A percentile compares a stretch with the other conserved stretches of the same genome.
phyloP scores from a whole-genome alignment of 176 grass and related monocot species.

The Pontederia paniculata region DNA sequence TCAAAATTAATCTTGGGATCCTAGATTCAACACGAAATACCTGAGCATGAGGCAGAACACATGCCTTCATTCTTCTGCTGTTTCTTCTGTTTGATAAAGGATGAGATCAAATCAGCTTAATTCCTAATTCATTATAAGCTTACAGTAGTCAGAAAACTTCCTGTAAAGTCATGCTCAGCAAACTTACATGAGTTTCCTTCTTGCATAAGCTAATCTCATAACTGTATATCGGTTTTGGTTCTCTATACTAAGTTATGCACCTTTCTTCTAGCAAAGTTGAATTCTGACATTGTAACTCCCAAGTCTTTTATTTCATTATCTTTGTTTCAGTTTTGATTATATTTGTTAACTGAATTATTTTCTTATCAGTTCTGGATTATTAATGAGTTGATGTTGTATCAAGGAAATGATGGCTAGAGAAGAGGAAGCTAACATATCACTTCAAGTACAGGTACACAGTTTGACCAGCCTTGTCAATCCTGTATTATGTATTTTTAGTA shows the following conservation, averaged over 20 bases:
- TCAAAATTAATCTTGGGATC: too few species aligned
- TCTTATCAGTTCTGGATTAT: slow-evolving; percentile 6
- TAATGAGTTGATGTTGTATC: slow-evolving; percentile 14
- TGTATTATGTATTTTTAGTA: too few species aligned
- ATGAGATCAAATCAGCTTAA: too few species aligned
- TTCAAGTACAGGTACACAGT: slow-evolving; percentile 49
- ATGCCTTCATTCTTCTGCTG: too few species aligned
- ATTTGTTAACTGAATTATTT: neutral
- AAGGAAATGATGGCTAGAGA: slow-evolving; percentile 54
- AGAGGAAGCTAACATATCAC: slow-evolving; percentile 43
- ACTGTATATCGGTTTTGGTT: neutral
- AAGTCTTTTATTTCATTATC: neutral
- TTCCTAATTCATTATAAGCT: too few species aligned
- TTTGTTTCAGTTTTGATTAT: slow-evolving; percentile 14
- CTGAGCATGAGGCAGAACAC: too few species aligned
- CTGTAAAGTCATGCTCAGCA: too few species aligned
- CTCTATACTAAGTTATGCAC: neutral
- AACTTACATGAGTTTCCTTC: neutral
- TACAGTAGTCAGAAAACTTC: too few species aligned
- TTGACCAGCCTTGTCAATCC: slow-evolving; percentile 24
- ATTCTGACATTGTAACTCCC: neutral
- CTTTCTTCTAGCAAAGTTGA: neutral
- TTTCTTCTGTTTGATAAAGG: too few species aligned
- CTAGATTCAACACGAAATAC: too few species aligned
- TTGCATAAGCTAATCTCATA: neutral